These are phyloP conservation scores for Chaetomium olivaceum DNA, from an alignment of 2,329 filamentous ascomycete genomes.

Conservation along the genomic window DNA sequence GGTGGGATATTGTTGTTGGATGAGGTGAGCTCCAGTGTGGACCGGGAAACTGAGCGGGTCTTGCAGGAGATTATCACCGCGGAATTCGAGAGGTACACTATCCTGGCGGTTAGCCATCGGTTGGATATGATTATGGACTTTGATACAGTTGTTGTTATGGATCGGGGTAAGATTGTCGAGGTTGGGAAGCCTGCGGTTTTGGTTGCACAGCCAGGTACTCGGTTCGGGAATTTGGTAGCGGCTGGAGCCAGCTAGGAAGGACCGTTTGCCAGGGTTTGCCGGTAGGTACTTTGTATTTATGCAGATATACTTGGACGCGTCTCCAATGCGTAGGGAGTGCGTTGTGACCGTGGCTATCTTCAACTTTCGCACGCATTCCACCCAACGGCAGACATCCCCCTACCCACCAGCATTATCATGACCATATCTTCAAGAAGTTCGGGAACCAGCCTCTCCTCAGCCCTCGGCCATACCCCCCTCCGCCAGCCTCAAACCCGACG, in stretches of 20 bases:
- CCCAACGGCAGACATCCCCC: neutral
- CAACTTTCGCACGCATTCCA: neutral
- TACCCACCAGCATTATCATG: neutral
- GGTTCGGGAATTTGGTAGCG: no score
- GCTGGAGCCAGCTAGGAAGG: no score
- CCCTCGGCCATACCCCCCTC: neutral
- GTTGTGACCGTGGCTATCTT: no score
- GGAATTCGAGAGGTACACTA: slow-evolving; percentile 51
- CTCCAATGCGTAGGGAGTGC: no score
- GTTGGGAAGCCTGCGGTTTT: slow-evolving; percentile 26
- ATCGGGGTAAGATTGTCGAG: slow-evolving; percentile 51
- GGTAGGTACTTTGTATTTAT: no score
- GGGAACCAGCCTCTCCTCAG: neutral
- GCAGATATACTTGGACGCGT: no score
- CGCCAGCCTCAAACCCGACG: slow-evolving; percentile 45
- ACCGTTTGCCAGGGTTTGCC: no score
- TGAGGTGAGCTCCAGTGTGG: slow-evolving; percentile 47
- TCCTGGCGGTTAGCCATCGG: slow-evolving; percentile 52
- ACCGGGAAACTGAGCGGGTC: slow-evolving; percentile 43
- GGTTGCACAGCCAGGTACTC: neutral
- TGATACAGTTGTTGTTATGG: slow-evolving; percentile 54
- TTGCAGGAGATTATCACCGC: slow-evolving; percentile 45
- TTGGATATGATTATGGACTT: slow-evolving; percentile 55
- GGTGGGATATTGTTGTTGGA: slow-evolving; percentile 44
- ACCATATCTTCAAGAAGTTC: neutral